These are phyloP conservation scores for Isochrysis galbana DNA, from an alignment of 78 protist genomes.

Conservation along the genomic window DNA sequence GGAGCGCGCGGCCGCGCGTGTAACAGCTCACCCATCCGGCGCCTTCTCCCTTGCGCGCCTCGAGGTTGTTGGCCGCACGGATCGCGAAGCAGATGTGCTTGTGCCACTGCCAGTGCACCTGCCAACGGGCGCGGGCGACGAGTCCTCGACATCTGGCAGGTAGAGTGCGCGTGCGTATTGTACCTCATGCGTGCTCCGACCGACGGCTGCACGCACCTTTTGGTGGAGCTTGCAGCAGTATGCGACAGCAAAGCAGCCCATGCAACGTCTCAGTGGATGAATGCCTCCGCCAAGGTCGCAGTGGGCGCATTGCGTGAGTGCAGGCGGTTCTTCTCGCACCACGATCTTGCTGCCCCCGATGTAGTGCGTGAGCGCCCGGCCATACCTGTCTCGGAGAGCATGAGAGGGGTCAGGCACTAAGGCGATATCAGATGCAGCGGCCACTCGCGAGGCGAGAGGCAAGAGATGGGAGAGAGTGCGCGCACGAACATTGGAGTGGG, in stretches of 20 bases:
- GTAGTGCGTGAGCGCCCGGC: background rate
- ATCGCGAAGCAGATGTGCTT: slow-evolving; percentile 28
- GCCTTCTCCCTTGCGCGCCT: background rate
- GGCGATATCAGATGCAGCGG: too few species aligned
- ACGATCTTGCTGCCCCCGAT: background rate
- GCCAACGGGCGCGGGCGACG: background rate
- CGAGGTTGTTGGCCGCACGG: slow-evolving; percentile 10
- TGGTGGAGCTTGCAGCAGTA: background rate
- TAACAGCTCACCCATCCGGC: slow-evolving; percentile 6
- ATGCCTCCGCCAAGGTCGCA: slow-evolving; percentile 6
- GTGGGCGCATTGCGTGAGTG: background rate
- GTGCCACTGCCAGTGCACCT: slow-evolving; percentile 17
- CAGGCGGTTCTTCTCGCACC: background rate
- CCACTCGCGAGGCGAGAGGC: too few species aligned
- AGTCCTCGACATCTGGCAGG: background rate
- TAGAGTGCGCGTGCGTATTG: background rate
- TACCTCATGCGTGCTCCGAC: background rate
- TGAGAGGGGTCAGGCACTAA: too few species aligned
- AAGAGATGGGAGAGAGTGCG: too few species aligned
- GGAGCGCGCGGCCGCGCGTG: too few species aligned
- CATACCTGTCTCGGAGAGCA: background rate
- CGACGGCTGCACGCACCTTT: background rate
- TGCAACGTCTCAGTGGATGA: background rate
- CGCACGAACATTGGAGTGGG: too few species aligned
- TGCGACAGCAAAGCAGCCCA: slow-evolving; percentile 10